Percentiles rank a stretch among this genome's conserved stretches.
phyloP scores from a whole-genome alignment of 108 stramenopile genomes.

The Fistulifera pelliculosa region DNA sequence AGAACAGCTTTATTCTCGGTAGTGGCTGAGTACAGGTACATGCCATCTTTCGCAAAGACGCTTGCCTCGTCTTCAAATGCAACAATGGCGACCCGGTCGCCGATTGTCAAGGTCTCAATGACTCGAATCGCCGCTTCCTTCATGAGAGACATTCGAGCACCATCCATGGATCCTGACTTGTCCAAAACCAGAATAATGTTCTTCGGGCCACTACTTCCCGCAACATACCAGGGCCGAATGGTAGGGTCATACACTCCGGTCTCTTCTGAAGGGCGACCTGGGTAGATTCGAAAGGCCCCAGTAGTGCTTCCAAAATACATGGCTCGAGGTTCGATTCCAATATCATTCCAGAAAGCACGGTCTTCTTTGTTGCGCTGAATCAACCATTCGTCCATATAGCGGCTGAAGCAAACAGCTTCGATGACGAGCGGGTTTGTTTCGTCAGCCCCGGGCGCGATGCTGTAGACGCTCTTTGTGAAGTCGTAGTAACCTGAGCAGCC shows the following conservation, averaged over 20 bases:
- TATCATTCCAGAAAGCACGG: constrained; percentile 1
- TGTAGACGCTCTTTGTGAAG: not conserved
- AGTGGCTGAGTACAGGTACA: not conserved
- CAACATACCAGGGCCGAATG: constrained; percentile 60
- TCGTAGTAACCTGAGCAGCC: not conserved
- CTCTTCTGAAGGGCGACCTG: constrained; percentile 24
- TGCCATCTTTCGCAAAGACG: not conserved
- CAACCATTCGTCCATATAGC: constrained; percentile 5
- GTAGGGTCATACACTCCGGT: constrained; percentile 58
- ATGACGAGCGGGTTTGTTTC: constrained; percentile 2
- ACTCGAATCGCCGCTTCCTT: constrained; percentile 37
- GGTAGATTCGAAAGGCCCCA: constrained; percentile 48
- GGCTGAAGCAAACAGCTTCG: constrained; percentile 3
- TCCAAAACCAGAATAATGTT: constrained; percentile 62
- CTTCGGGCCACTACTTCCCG: constrained; percentile 46
- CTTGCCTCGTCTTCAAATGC: constrained; percentile 14
- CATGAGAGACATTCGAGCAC: constrained; percentile 14
- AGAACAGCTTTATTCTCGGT: constrained; percentile 7
- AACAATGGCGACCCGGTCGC: constrained; percentile 39
- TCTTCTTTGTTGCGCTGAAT: not conserved
- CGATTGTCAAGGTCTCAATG: constrained; percentile 33
- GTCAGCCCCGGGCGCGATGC: too few relatives aligned
- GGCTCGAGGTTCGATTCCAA: constrained; percentile 24
- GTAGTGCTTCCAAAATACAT: constrained; percentile 44
- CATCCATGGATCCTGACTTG: constrained; percentile 36